phyloP scores from a whole-genome alignment of 176 grass and related monocot genomes.

The Triticum aestivum region IWGSC_CS_RefSeq_v2.1 NC_057800.1:598956453-598956952 shows the following conservation, averaged over 20 bases:
- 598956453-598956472: slow-evolving; percentile 68
- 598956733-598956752: slow-evolving; percentile 73
- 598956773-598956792: slow-evolving; percentile 64
- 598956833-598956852: slow-evolving; percentile 65
- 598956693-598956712: slow-evolving; percentile 51
- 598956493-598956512: slow-evolving; percentile 51
- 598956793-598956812: slow-evolving; percentile 78
- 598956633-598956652: slow-evolving; percentile 58
- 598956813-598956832: slow-evolving; percentile 64
- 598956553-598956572: slow-evolving; percentile 52
- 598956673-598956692: slow-evolving; percentile 64
- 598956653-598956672: slow-evolving; percentile 66
- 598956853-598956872: slow-evolving; percentile 67
- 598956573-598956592: slow-evolving; percentile 66
- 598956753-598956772: slow-evolving; percentile 72
- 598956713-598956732: slow-evolving; percentile 65
- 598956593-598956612: slow-evolving; percentile 69
- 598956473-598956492: slow-evolving; percentile 58
- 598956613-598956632: slow-evolving; percentile 64
- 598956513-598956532: slow-evolving; percentile 60
- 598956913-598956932: neutral
- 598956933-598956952: neutral
- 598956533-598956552: slow-evolving; percentile 46
- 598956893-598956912: neutral
- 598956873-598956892: slow-evolving; percentile 35